Base-by-base conservation (phyloP, 192 early-diverging fungal species). In the Irineochytrium annulatum region DNA sequence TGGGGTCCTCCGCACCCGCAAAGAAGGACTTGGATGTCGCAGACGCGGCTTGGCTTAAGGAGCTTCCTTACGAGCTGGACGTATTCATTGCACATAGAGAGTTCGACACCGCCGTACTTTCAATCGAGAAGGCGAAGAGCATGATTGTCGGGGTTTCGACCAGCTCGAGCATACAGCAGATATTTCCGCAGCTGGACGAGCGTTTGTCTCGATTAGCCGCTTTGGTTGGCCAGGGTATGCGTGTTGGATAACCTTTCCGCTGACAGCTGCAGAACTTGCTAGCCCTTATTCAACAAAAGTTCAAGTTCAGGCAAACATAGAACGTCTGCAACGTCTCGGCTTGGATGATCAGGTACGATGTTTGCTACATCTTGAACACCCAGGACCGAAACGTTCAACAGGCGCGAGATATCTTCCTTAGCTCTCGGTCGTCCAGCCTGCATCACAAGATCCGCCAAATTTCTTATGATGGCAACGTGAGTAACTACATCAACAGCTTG, bases 31-130 rank as follows among this genome's bases (percentile, higher is more conserved):
- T 77, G 5, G 24, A 29, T 22, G 27, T 29, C 17, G 30, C 57
- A 14, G 76, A 82, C 8, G 43, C 54, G 13, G 73, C 46, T 20
- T 88, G 85, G 85, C 54, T 92, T 16, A 77, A 75, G 43, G 87
- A 92, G 55, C 80, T 94, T 45, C 77, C 87, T 3, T 93, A 97
- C 69, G 86, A 90, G 46, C 69, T 99, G 43, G 96, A 97, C 53
- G 93, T 99, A 5, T 70, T 88, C 28, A 94, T 99, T 77, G 94
- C 94, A 0, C 83, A 90, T 29, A 75, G 93, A 34, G 92, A 96
- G 60, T 96, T 96, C 72, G 86, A 90, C 34, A 63, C 70, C n/a
- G 90, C 92, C 4, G 90, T 92, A 1, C 63, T 65, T 3, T 67
- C 75, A 43, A 81, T 89, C 48, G 82, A 89, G 58, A 86, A 83